Base-by-base conservation (phyloP, 371 early-diverging fungal genomes). In the Mortierella sp. region DNA sequence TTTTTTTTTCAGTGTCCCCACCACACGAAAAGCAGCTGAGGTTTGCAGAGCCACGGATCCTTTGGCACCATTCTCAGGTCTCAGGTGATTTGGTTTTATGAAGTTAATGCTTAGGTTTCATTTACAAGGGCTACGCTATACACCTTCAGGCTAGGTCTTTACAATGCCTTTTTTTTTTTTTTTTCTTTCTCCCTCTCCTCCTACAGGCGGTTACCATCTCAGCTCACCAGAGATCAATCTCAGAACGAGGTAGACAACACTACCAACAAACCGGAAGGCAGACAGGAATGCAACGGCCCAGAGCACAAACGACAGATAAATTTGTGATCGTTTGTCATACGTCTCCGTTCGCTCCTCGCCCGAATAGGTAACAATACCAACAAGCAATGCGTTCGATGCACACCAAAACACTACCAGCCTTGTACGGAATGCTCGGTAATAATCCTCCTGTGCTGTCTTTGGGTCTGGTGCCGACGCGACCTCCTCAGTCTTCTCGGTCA, bases 381-480 rank as follows among this genome's bases (percentile, higher is more conserved):
- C 89, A 21, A 98, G 83, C 19, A 92, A 57, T 4, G 89, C 86
- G 70, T 98, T 98, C 57, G 89, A 86, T 56, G 93, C 84, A 62
- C 96, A 87, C 97, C 97, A 98, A 43, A 85, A 66, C 2, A 96
- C 84, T 21, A 97, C 90, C 25, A 95, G 81, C 7, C 86, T 77
- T 0, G 96, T 96, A 28, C 98, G 89, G 87, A 96, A 95, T 43
- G 85, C 84, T 69, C 87, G 89, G 83, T 95, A 96, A 72, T 91
- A 89, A 69, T 98, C 97, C 61, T 96, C 94, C 72, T 88, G 90
- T 68, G 90, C 91, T 18, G 92, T 92, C 62, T 86, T 84, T 9
- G 89, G 86, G 77, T 95, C 96, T 1, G 86, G 84, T 62, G 89
- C 84, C 45, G 81, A 60, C 57, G 84, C 83, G 14, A 81, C 85